Evolutionary conservation across 2,329 filamentous ascomycete species (phyloP).

Genomic region (Hymenoscyphus salicellus): DNA sequence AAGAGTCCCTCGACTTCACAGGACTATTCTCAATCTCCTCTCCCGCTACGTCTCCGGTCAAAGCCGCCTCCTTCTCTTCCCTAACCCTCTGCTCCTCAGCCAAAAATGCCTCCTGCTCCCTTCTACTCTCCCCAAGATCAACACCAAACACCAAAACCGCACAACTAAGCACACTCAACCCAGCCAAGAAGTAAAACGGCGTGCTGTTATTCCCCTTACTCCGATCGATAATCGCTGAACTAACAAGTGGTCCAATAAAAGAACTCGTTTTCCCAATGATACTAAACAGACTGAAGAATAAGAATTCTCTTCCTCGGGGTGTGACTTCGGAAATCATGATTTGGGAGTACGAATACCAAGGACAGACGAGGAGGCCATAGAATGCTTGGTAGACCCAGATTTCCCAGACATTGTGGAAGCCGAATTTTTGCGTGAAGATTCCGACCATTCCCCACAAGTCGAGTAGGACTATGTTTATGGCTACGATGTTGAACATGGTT

Average conservation of each 20-base stretch:
- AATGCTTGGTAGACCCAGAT: constrained; percentile 50
- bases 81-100: constrained; percentile 23
- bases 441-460: constrained; percentile 49
- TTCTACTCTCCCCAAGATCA: constrained; percentile 58
- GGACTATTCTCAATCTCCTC: constrained; percentile 10
- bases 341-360: constrained; percentile 69
- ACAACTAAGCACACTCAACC: constrained; percentile 54
- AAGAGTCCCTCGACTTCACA: background rate
- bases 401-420: constrained; percentile 47
- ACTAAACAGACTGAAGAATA: constrained; percentile 68
- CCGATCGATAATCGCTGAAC: constrained; percentile 65
- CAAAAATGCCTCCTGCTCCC: constrained; percentile 57
- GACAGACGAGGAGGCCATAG: constrained; percentile 65
- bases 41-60: background rate
- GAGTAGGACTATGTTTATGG: constrained; percentile 58
- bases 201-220: constrained; percentile 52
- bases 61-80: constrained; percentile 27
- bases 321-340: constrained; percentile 71
- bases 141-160: constrained; percentile 52
- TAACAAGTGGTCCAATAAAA: constrained; percentile 68
- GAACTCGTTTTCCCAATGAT: constrained; percentile 67
- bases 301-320: constrained; percentile 60
- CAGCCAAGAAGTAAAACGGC: constrained; percentile 66
- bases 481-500: constrained; percentile 65
- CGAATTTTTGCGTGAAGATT: constrained; percentile 45